Base-by-base conservation (phyloP, 2,329 filamentous ascomycete genomes). In the Raffaelea arxii region DNA sequence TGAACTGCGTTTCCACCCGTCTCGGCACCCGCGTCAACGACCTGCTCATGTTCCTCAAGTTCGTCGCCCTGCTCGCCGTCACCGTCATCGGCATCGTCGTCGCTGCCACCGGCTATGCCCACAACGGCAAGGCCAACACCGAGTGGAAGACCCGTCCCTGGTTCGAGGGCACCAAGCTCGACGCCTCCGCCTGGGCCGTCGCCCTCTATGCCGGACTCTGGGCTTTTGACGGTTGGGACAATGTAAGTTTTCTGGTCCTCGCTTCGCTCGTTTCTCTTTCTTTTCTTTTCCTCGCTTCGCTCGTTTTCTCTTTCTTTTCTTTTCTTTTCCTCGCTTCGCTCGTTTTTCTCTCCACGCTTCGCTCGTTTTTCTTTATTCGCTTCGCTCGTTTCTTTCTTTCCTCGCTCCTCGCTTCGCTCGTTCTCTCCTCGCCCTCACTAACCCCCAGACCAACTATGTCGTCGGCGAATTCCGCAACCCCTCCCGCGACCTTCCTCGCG, bases 221-320 rank as follows among this genome's bases (percentile, higher is more conserved):
- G 92, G 92, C 92, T 1, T 98, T 92, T 65, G 92, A 98, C 61
- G 92, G 92, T 25, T 98, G 92, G 92, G 92, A 98, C 62, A 98
- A 98, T 63, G 88, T 92, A 68, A 69, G 84, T 72, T n/a, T n/a
- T n/a, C n/a, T n/a, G n/a, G n/a, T n/a, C n/a, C n/a, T n/a, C n/a
- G n/a, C n/a, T n/a, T n/a, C n/a, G n/a, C 32, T 45, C n/a, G 2
- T 24, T 41, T 11, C 10, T n/a, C 39, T 25, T 24, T 41, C 23
- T n/a, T 24, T 25, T 2, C 11, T 41, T 25, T 22, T 41, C 9
- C 22, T 40, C 22, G n/a, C n/a, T n/a, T n/a, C n/a, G n/a, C n/a
- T n/a, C n/a, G n/a, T n/a, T n/a, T n/a, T n/a, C n/a, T n/a, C 21
- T 40, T n/a, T 14, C 14, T 30, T 9, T 21, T 19, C 41, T 40